Base-by-base conservation (phyloP, 768 basidiomycete genomes). In the Podaxis mareebaensis region DNA sequence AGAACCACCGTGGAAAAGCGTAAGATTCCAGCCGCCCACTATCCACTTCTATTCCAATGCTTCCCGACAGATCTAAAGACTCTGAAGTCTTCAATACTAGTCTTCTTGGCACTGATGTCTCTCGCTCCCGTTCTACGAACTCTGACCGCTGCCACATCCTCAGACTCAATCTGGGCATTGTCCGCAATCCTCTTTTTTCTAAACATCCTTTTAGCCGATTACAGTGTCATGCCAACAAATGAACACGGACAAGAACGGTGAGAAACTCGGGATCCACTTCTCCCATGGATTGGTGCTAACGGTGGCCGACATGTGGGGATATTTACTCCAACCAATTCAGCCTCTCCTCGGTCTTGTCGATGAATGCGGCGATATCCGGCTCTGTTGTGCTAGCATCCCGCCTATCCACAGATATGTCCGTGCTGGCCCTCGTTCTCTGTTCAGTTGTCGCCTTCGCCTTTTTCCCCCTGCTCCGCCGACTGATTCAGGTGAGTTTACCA, bases 111-210 rank as follows among this genome's bases (percentile, higher is more conserved):
- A 6, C 83, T 99, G 64, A 87, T 97, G 79, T 89, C 95, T 15
- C 81, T 98, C 60, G 90, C 95, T 3, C 97, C 97, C 13, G 91
- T 98, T 10, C 79, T 99, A 61, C 86, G 90, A 70, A 98, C 96
- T 4, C 78, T 99, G 70, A 96, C 95, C 30, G 91, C 93, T 42
- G 93, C 96, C 26, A 98, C 96, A 3, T 97, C 96, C 42, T 92
- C 92, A 12, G 97, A 99, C 74, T 95, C 95, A 30, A 96, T 99
- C 67, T 98, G 95, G 95, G 95, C 96, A 5, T 77, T 98, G 56
- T 86, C 94, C n/a, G 92, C 92, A 3, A 81, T 82, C 57, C 84
- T 99, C 49, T 93, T 98, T 74, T 78, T 86, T 58, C 78, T 97
- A 42, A 94, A 96, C 72, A 81, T 88, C 20, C 77, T 96, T 63